Conservation (phyloP, 169 alveolate species). For the Pseudocohnilembus persalinus region DNA sequence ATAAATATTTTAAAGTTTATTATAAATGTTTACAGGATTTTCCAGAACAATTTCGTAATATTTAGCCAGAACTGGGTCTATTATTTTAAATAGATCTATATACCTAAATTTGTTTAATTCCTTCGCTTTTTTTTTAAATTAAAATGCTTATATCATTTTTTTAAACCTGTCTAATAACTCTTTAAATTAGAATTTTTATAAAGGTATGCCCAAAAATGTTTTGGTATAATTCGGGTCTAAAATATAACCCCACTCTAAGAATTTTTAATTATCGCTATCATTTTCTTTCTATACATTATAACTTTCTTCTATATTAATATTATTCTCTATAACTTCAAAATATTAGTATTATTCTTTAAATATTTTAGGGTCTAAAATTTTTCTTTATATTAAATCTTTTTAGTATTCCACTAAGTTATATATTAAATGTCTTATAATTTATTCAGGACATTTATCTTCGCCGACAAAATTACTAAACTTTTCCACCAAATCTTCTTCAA, state of each 20-base stretch:
- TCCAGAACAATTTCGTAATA: background rate
- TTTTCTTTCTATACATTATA: too few species aligned
- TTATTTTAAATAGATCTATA: background rate
- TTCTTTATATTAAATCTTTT: too few species aligned
- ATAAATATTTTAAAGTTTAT: background rate
- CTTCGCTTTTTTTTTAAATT: background rate
- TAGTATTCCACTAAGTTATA: too few species aligned
- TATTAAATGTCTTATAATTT: background rate
- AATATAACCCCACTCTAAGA: too few species aligned
- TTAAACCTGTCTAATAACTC: background rate
- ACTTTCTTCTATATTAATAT: too few species aligned
- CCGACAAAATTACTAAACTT: too few species aligned
- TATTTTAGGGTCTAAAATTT: too few species aligned
- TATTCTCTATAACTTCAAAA: too few species aligned
- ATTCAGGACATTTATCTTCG: background rate
- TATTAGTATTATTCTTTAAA: too few species aligned
- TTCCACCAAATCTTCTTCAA: background rate
- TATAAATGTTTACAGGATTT: background rate
- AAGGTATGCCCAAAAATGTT: background rate
- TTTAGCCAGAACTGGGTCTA: background rate
- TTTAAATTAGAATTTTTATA: too few species aligned
- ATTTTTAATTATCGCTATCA: too few species aligned
- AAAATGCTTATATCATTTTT: background rate
- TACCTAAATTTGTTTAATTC: background rate
- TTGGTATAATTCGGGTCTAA: too few species aligned